phyloP scores from a whole-genome alignment of 108 stramenopile genomes.

The Ochromonas danica region DNA sequence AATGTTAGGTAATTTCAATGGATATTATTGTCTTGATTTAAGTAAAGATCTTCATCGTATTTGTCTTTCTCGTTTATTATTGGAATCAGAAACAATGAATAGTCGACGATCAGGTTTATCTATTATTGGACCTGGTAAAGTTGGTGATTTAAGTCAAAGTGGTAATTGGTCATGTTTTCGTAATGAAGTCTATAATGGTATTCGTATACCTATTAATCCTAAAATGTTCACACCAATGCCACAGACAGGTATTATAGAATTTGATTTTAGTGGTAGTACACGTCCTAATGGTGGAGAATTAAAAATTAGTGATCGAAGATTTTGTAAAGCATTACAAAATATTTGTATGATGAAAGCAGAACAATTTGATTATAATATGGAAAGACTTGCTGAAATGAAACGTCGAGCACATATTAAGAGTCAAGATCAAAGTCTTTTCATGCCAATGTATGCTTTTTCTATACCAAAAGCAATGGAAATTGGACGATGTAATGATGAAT shows the following conservation, averaged over 20 bases:
- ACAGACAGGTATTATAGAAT: constrained; percentile 1
- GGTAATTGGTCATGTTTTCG: constrained; percentile 26
- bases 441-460: constrained; percentile 2
- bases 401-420: no score
- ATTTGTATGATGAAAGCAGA: no score
- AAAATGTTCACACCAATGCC: constrained; percentile 12
- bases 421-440: no score
- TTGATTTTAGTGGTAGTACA: neutral
- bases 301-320: neutral
- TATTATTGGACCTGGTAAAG: neutral
- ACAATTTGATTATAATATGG: no score
- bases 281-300: neutral
- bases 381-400: no score
- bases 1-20: constrained; percentile 16
- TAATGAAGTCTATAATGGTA: constrained; percentile 21
- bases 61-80: neutral
- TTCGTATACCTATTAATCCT: neutral
- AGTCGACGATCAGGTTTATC: neutral
- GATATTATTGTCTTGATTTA: constrained; percentile 29
- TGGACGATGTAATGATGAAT: neutral
- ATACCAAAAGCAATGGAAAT: neutral
- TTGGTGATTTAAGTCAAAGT: neutral
- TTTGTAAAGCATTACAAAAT: neutral
- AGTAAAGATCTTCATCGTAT: constrained; percentile 6
- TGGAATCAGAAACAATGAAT: constrained; percentile 4